A percentile compares a stretch with the other conserved stretches of the same genome.
phyloP scores from a whole-genome alignment of 345 rosid genomes.

The Eucalyptus marginata region DNA sequence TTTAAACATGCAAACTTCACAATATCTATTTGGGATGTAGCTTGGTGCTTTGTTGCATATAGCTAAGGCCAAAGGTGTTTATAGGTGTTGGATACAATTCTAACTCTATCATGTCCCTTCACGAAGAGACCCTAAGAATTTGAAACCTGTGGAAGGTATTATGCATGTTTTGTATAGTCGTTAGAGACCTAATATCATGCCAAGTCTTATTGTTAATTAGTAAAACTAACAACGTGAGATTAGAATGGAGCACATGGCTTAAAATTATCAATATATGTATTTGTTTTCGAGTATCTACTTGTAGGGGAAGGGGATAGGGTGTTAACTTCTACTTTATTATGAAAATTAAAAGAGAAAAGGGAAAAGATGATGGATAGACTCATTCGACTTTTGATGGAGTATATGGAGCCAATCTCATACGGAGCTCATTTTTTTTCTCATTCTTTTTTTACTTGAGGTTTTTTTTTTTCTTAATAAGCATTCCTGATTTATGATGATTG shows the following conservation, averaged over 20 bases:
- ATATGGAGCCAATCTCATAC: too few species aligned
- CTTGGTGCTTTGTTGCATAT: too few species aligned
- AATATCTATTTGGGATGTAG: too few species aligned
- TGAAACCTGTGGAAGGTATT: background rate
- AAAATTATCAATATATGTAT: background rate
- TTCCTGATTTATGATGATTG: too few species aligned
- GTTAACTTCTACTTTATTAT: background rate
- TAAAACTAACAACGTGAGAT: background rate
- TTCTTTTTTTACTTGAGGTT: background rate
- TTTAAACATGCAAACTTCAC: too few species aligned
- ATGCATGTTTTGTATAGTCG: background rate
- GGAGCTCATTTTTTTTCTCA: background rate
- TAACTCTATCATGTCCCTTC: background rate
- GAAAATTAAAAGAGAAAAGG: background rate
- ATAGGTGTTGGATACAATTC: background rate
- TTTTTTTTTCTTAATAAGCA: too few species aligned
- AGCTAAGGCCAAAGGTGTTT: background rate
- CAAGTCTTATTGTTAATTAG: background rate
- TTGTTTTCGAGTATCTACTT: too few species aligned
- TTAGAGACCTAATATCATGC: too few species aligned
- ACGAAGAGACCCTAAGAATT: background rate
- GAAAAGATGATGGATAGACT: background rate
- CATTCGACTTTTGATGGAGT: background rate
- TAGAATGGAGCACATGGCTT: background rate
- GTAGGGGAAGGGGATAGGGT: background rate